phyloP scores from a whole-genome alignment of 2,329 filamentous ascomycete species.

The Nemania sp. region DNA sequence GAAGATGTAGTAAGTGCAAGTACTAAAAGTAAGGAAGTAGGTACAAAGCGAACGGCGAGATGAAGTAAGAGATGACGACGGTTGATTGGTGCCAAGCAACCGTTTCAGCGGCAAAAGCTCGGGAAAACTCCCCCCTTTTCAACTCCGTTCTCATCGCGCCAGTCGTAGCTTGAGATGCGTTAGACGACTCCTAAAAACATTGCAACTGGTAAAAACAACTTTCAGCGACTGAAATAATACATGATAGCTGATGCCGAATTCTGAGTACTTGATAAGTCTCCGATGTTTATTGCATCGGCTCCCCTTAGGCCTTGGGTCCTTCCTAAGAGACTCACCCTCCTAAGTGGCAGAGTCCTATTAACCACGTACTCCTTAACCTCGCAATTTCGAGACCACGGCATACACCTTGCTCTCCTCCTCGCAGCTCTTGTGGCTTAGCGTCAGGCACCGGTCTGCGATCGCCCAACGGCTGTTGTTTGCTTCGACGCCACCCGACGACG shows the following conservation, averaged over 20 bases:
- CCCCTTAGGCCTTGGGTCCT: no score
- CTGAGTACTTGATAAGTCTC: not conserved
- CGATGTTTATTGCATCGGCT: not conserved
- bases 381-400: conserved; percentile 4
- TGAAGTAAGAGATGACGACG: conserved; percentile 17
- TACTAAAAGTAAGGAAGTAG: not conserved
- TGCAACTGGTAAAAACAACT: no score
- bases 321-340: no score
- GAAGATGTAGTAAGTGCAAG: no score
- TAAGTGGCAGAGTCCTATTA: not conserved
- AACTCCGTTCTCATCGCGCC: conserved; percentile 10
- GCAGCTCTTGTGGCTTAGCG: conserved; percentile 2
- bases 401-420: conserved; percentile 4
- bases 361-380: conserved; percentile 16
- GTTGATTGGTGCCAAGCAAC: conserved; percentile 13
- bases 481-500: conserved; percentile 10
- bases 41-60: not conserved
- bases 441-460: conserved; percentile 16
- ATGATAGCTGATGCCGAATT: no score
- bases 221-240: no score
- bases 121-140: conserved; percentile 14
- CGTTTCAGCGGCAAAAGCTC: conserved; percentile 17
- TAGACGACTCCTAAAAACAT: no score
- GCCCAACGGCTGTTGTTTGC: conserved; percentile 12
- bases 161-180: not conserved